Evolutionary conservation across 768 basidiomycete species (phyloP).

Genomic region (Boletus huronensis): DNA sequence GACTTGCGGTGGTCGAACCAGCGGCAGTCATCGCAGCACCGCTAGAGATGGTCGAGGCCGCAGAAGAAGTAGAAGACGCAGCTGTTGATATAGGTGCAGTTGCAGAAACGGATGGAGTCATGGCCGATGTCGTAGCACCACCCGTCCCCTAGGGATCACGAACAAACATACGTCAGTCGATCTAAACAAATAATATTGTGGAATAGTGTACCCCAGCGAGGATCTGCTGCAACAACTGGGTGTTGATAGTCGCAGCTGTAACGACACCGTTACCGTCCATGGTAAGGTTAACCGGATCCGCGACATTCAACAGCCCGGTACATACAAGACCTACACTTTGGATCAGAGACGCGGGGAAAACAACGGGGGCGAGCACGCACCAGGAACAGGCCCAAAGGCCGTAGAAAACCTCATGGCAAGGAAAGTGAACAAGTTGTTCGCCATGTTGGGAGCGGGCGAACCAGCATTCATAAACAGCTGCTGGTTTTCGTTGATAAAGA

Average conservation of each 20-base stretch:
- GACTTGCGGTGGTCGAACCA: neutral
- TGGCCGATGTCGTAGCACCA: neutral
- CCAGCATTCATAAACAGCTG: slow-evolving; percentile 11
- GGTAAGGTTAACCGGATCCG: slow-evolving; percentile 23
- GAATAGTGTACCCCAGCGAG: slow-evolving; percentile 3
- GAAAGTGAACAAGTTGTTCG: slow-evolving; percentile 27
- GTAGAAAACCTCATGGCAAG: slow-evolving; percentile 29
- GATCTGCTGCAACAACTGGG: slow-evolving; percentile 19
- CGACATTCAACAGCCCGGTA: slow-evolving; percentile 17
- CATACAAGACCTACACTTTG: slow-evolving; percentile 21
- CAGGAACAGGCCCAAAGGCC: slow-evolving; percentile 23
- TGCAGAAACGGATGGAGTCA: neutral
- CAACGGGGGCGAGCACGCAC: slow-evolving; percentile 5
- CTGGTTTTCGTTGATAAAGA: slow-evolving; percentile 25
- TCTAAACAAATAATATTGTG: neutral
- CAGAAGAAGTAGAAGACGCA: neutral
- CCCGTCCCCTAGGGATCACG: slow-evolving; percentile 1
- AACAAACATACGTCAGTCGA: neutral
- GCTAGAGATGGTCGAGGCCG: neutral
- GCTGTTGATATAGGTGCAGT: neutral
- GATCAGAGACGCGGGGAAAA: neutral
- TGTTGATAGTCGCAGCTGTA: slow-evolving; percentile 25
- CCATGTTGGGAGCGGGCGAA: slow-evolving; percentile 21
- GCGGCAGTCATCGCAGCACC: neutral
- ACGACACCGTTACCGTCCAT: slow-evolving; percentile 26